Evolutionary conservation across 2,329 filamentous ascomycete species (phyloP).

Genomic region (Leptographium radiaticola): DNA sequence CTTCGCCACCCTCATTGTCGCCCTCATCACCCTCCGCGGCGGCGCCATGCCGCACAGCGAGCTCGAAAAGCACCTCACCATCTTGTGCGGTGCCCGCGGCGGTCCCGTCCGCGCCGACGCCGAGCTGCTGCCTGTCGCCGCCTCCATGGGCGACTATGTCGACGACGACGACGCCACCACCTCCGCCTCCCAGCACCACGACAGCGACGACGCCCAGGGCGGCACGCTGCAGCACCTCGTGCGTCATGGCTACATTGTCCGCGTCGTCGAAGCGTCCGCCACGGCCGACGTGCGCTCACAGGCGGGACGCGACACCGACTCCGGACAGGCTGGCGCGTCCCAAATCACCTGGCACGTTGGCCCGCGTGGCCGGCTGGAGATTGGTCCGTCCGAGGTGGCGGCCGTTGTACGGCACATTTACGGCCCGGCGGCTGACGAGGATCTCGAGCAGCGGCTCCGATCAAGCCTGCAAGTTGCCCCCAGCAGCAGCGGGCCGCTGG

Average conservation of each 20-base stretch:
- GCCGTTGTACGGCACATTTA: constrained; percentile 53
- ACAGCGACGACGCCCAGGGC: constrained; percentile 3
- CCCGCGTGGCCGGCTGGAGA: constrained; percentile 71
- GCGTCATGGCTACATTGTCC: constrained; percentile 72
- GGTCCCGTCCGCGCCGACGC: constrained; percentile 30
- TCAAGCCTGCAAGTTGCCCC: constrained; percentile 39
- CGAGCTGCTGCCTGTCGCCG: constrained; percentile 46
- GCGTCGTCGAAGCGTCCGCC: constrained; percentile 63
- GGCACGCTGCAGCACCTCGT: constrained; percentile 41
- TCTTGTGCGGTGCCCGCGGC: constrained; percentile 21
- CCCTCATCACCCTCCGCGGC: constrained; percentile 63
- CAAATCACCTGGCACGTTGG: constrained; percentile 71
- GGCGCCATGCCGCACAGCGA: constrained; percentile 65
- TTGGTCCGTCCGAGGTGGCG: constrained; percentile 63
- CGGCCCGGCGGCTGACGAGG: constrained; percentile 32
- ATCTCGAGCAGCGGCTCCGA: constrained; percentile 46
- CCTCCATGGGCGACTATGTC: constrained; percentile 10
- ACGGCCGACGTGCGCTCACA: constrained; percentile 20
- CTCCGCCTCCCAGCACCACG: background rate
- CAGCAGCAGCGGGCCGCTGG: background rate
- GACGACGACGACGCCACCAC: constrained; percentile 10
- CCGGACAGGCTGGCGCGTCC: background rate
- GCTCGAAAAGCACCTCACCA: constrained; percentile 48
- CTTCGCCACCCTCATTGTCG: constrained; percentile 67
- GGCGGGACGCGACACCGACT: background rate